Evolutionary conservation across 495 filamentous ascomycete species (phyloP).

Genomic region (Aspergillus ostianus): DNA sequence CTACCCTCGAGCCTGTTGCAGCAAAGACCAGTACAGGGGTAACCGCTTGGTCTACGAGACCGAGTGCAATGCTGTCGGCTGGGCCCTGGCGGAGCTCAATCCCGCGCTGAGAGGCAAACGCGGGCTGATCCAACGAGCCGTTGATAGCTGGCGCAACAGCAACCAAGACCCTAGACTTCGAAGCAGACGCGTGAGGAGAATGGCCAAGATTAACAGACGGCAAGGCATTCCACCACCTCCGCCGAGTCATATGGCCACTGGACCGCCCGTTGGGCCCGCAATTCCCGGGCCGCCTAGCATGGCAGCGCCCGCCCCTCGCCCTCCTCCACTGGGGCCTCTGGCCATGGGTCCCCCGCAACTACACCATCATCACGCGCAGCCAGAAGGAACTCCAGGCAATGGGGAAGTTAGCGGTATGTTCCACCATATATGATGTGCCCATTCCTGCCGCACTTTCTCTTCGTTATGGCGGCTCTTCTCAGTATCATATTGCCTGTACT

Average conservation of each 20-base stretch:
- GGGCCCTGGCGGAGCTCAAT: constrained; percentile 93
- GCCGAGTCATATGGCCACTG: constrained; percentile 52
- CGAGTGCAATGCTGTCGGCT: constrained; percentile 97
- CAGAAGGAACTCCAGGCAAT: constrained; percentile 66
- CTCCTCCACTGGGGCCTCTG: constrained; percentile 53
- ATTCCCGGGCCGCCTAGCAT: constrained; percentile 47
- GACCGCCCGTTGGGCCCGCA: constrained; percentile 51
- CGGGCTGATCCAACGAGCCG: constrained; percentile 92
- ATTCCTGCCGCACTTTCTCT: constrained; percentile 19
- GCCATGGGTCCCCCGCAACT: constrained; percentile 65
- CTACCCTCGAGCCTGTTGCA: constrained; percentile 91
- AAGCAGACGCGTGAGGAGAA: constrained; percentile 85
- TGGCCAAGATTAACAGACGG: constrained; percentile 91
- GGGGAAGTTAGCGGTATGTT: constrained; percentile 97
- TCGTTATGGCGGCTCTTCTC: constrained; percentile 5
- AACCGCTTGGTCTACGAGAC: constrained; percentile 96
- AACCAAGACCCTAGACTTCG: constrained; percentile 91
- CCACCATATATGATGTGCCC: constrained; percentile 62
- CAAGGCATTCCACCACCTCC: constrained; percentile 46
- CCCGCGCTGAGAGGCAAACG: constrained; percentile 87
- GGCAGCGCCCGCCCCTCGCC: constrained; percentile 41
- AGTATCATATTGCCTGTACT: not conserved
- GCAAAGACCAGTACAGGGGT: constrained; percentile 92
- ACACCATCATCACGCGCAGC: constrained; percentile 80
- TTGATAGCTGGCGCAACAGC: constrained; percentile 98